Conservation (phyloP, 176 grass and related monocot genomes). For the Cenchrus americanus region DNA sequence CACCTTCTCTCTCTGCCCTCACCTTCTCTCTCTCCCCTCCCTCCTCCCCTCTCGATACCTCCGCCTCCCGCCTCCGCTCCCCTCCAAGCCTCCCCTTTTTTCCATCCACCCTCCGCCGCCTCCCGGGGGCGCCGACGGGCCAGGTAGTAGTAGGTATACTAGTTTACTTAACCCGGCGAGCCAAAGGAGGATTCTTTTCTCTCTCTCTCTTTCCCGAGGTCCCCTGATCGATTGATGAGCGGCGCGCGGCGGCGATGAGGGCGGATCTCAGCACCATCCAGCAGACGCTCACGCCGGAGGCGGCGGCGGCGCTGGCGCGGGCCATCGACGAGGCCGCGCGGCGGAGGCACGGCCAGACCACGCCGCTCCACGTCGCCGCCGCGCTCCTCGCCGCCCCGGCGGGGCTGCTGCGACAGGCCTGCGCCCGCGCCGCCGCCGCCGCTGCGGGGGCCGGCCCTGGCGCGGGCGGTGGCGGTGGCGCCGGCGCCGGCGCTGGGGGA, state of each 20-base stretch:
- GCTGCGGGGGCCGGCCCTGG: background rate
- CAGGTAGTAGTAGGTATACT: background rate
- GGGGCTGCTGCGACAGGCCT: conserved; percentile 70
- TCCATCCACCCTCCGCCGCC: background rate
- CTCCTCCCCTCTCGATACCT: conserved; percentile 49
- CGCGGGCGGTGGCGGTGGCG: background rate
- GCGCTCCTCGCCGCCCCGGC: conserved; percentile 68
- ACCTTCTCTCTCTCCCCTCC: conserved; percentile 21
- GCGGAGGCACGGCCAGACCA: conserved; percentile 71
- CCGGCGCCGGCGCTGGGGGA: background rate
- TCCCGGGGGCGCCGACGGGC: conserved; percentile 4
- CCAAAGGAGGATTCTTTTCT: conserved; percentile 23
- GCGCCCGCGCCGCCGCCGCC: conserved; percentile 44
- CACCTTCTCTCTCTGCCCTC: conserved; percentile 9
- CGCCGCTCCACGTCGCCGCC: conserved; percentile 84
- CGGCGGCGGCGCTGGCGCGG: conserved; percentile 65
- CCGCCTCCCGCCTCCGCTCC: conserved; percentile 30
- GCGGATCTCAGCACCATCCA: conserved; percentile 91
- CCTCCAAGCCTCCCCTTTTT: conserved; percentile 39
- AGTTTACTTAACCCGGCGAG: background rate
- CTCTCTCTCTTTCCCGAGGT: background rate
- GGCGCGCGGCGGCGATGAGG: conserved; percentile 63
- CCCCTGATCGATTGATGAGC: conserved; percentile 56
- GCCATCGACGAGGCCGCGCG: conserved; percentile 78
- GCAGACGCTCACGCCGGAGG: conserved; percentile 87